Conservation (phyloP, 2,329 filamentous ascomycete genomes). For the Microdochium bolleyi region DNA sequence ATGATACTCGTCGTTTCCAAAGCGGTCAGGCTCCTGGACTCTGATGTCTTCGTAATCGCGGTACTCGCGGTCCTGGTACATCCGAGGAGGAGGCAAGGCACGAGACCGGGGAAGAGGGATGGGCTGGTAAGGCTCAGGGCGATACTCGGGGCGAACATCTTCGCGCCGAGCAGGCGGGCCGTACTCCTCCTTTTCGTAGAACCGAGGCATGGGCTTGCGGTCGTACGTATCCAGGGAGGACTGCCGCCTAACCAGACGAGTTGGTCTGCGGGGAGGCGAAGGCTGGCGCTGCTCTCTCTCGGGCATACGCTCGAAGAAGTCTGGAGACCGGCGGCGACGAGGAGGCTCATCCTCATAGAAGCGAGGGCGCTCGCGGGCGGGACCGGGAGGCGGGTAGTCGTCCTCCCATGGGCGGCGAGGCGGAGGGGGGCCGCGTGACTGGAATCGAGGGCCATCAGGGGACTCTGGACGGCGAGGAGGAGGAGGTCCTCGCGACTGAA, state of each 20-base stretch:
- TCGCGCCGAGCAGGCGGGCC: constrained; percentile 42
- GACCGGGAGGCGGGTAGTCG: constrained; percentile 26
- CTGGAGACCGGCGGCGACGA: constrained; percentile 23
- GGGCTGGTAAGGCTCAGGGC: constrained; percentile 44
- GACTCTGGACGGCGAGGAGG: constrained; percentile 25
- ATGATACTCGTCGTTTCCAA: constrained; percentile 66
- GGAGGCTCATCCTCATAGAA: constrained; percentile 47
- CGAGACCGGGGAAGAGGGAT: constrained; percentile 61
- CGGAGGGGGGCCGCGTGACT: constrained; percentile 23
- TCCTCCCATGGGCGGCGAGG: constrained; percentile 37
- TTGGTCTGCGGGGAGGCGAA: constrained; percentile 52
- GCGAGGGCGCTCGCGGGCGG: constrained; percentile 37
- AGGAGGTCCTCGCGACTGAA: constrained; percentile 27
- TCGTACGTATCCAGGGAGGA: constrained; percentile 90
- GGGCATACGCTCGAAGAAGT: constrained; percentile 47
- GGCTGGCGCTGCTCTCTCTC: constrained; percentile 40
- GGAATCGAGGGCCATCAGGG: no score
- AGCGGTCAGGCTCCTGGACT: constrained; percentile 58
- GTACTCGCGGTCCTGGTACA: constrained; percentile 46
- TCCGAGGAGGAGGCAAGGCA: constrained; percentile 50
- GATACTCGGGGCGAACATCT: constrained; percentile 49
- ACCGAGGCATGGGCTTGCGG: constrained; percentile 50
- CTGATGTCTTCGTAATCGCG: constrained; percentile 63
- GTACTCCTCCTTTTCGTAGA: constrained; percentile 45
- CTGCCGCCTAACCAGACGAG: constrained; percentile 64